Conservation (phyloP, 768 basidiomycete species). For the Macrolepiota fuliginosa region DNA sequence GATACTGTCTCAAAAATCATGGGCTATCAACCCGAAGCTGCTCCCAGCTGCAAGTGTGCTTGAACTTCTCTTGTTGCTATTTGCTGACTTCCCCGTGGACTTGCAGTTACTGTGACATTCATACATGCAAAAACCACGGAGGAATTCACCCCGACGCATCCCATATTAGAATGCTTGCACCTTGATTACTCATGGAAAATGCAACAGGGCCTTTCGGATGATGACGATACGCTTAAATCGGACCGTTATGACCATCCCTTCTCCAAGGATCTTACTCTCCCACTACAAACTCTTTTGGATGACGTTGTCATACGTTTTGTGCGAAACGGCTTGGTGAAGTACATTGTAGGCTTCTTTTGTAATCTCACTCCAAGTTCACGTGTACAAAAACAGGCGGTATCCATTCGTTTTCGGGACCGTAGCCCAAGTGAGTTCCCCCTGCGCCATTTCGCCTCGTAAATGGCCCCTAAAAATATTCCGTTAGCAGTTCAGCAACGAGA, state of each 20-base stretch:
- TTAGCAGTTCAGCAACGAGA: constrained; percentile 63
- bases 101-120: constrained; percentile 9
- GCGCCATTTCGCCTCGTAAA: not conserved
- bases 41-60: constrained; percentile 5
- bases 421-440: constrained; percentile 52
- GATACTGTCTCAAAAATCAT: constrained; percentile 45
- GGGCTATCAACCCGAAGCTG: not conserved
- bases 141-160: constrained; percentile 28
- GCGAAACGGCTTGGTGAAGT: constrained; percentile 60
- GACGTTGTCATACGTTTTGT: constrained; percentile 53
- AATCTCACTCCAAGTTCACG: not conserved
- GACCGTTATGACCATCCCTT: constrained; percentile 43
- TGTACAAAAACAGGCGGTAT: constrained; percentile 50
- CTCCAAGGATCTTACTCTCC: constrained; percentile 50
- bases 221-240: not conserved
- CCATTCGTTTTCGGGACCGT: constrained; percentile 69
- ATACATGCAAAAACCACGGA: not conserved
- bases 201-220: constrained; percentile 7
- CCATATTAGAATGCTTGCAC: constrained; percentile 35
- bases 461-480: not conserved
- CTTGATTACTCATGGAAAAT: constrained; percentile 35
- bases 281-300: constrained; percentile 50
- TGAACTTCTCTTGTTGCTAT: not conserved
- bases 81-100: not conserved
- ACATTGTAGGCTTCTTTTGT: constrained; percentile 16